phyloP scores from a whole-genome alignment of 1,139 yeast genomes.

The Hyphopichia pseudoburtonii region DNA sequence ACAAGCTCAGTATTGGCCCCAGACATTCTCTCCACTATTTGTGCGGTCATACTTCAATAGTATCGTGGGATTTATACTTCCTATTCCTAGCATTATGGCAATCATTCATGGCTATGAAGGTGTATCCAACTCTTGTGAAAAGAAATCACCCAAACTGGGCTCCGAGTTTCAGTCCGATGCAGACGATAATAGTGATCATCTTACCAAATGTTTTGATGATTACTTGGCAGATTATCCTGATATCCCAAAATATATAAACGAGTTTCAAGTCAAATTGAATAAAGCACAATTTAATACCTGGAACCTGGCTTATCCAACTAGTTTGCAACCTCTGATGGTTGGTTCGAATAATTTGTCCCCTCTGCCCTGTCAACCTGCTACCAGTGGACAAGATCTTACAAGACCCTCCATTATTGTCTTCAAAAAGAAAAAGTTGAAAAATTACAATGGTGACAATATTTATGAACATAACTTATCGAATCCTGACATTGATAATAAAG shows the following conservation, averaged over 20 bases:
- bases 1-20: no score
- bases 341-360: background rate
- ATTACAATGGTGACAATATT: slow-evolving; percentile 14
- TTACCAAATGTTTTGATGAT: slow-evolving; percentile 6
- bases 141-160: background rate
- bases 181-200: slow-evolving; percentile 5
- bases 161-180: background rate
- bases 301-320: background rate
- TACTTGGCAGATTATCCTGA: slow-evolving; percentile 9
- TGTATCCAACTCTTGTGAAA: background rate
- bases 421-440: slow-evolving; percentile 20
- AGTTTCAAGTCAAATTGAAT: slow-evolving; percentile 16
- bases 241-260: slow-evolving; percentile 13
- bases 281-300: background rate
- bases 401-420: slow-evolving; percentile 19
- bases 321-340: background rate
- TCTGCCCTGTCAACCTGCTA: background rate
- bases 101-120: no score
- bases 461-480: slow-evolving; percentile 18
- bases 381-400: background rate
- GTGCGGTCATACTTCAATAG: no score
- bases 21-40: no score
- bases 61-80: no score
- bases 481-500: slow-evolving; percentile 15
- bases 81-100: no score